Evolutionary conservation across 192 early-diverging fungal genomes (phyloP).

Genomic region (Chytriomyces sp.): DNA sequence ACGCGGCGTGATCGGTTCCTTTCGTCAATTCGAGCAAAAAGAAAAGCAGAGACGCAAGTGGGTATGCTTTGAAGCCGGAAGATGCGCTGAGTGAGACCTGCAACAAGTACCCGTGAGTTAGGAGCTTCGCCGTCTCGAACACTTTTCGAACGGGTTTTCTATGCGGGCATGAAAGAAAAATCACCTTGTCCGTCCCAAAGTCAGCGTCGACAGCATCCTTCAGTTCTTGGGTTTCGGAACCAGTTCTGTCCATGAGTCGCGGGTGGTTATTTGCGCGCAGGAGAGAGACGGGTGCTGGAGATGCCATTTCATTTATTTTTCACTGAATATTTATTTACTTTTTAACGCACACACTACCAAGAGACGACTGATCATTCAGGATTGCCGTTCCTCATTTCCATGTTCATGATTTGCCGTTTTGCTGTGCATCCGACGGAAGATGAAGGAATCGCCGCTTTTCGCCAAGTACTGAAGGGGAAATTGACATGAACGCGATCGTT

Average conservation of each 20-base stretch:
- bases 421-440: too few species aligned
- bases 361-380: too few species aligned
- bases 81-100: conserved; percentile 17
- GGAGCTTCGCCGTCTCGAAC: too few species aligned
- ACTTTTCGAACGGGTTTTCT: neutral
- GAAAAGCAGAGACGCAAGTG: conserved; percentile 73
- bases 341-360: too few species aligned
- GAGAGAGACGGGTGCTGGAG: neutral
- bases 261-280: neutral
- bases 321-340: neutral
- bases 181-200: neutral
- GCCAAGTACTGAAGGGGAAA: too few species aligned
- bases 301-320: neutral
- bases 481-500: too few species aligned
- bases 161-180: neutral
- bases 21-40: conserved; percentile 61
- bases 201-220: neutral
- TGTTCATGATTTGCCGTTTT: too few species aligned
- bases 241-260: neutral
- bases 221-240: neutral
- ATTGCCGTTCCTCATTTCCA: too few species aligned
- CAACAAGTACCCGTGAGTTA: too few species aligned
- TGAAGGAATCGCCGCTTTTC: too few species aligned
- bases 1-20: conserved; percentile 71
- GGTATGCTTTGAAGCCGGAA: conserved; percentile 62